Conservation (phyloP, 1,284 basidiomycete species). For the Pseudozyma thailandica region DNA sequence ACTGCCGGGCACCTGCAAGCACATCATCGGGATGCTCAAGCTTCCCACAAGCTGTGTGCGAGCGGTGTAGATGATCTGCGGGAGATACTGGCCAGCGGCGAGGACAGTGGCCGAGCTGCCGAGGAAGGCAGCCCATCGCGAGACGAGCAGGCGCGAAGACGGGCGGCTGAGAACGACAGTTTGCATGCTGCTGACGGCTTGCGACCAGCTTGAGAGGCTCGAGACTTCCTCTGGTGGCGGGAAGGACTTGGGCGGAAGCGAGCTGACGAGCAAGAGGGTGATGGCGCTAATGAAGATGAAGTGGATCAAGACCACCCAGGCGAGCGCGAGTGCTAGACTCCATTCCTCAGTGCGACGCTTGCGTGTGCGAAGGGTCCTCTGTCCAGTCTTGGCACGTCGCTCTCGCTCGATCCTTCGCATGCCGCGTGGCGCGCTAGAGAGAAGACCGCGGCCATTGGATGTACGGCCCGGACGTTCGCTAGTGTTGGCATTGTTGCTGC, state of each 20-base stretch:
- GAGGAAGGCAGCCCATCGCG: conserved; percentile 82
- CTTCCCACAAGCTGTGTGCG: conserved; percentile 84
- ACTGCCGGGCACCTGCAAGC: conserved; percentile 90
- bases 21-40: conserved; percentile 92
- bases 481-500: conserved; percentile 2
- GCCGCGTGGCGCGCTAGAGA: conserved; percentile 34
- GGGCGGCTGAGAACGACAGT: conserved; percentile 26
- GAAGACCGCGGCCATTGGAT: conserved; percentile 12
- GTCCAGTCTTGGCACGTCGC: conserved; percentile 27
- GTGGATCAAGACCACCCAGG: conserved; percentile 79
- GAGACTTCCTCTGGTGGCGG: conserved; percentile 41
- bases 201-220: conserved; percentile 16
- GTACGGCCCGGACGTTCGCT: conserved; percentile 3
- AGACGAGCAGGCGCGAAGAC: conserved; percentile 55
- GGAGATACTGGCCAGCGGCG: conserved; percentile 85
- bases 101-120: conserved; percentile 83
- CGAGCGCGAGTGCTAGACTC: conserved; percentile 78
- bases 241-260: conserved; percentile 32
- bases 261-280: conserved; percentile 35
- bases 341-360: conserved; percentile 74
- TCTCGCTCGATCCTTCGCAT: conserved; percentile 38
- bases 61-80: conserved; percentile 86
- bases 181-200: conserved; percentile 12
- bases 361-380: conserved; percentile 23
- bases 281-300: conserved; percentile 68